Evolutionary conservation across 495 filamentous ascomycete genomes (phyloP).

Genomic region (Podospora anserina): DNA sequence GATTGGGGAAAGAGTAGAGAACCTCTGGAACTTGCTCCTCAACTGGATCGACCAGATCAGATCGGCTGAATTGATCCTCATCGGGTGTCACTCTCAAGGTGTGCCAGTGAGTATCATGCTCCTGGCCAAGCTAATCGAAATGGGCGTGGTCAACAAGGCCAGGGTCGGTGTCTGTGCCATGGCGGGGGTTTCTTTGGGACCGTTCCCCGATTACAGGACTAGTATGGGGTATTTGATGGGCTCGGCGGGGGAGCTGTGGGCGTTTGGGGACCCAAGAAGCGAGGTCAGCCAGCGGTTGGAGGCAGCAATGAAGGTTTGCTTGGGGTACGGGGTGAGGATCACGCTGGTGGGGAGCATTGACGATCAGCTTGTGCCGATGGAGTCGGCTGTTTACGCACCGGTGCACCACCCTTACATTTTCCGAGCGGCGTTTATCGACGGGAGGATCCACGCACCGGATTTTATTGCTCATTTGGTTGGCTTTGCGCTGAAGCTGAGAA

Average conservation of each 20-base stretch:
- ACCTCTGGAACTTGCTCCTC: slow-evolving; percentile 87
- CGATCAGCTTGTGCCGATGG: slow-evolving; percentile 90
- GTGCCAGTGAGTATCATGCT: slow-evolving; percentile 92
- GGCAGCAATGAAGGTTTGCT: slow-evolving; percentile 63
- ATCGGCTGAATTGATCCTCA: slow-evolving; percentile 79
- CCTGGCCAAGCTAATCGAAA: slow-evolving; percentile 81
- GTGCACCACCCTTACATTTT: slow-evolving; percentile 88
- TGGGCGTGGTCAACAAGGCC: slow-evolving; percentile 66
- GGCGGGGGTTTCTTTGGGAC: slow-evolving; percentile 87
- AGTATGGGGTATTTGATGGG: slow-evolving; percentile 73
- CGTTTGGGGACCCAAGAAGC: slow-evolving; percentile 77
- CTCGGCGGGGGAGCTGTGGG: slow-evolving; percentile 86
- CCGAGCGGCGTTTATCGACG: slow-evolving; percentile 91
- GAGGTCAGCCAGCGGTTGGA: slow-evolving; percentile 79
- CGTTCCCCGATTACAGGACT: slow-evolving; percentile 82
- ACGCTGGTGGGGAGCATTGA: slow-evolving; percentile 90
- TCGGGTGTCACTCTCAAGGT: slow-evolving; percentile 93
- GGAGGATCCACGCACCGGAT: slow-evolving; percentile 85
- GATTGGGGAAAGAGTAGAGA: slow-evolving; percentile 82
- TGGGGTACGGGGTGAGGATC: slow-evolving; percentile 76
- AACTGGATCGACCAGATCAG: slow-evolving; percentile 94
- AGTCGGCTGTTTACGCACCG: slow-evolving; percentile 83
- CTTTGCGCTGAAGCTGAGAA: slow-evolving; percentile 88
- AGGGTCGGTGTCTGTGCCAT: slow-evolving; percentile 83
- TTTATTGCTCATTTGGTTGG: slow-evolving; percentile 91